Base-by-base conservation (phyloP, 306 rosid species). In the Rosa multiflora region DNA sequence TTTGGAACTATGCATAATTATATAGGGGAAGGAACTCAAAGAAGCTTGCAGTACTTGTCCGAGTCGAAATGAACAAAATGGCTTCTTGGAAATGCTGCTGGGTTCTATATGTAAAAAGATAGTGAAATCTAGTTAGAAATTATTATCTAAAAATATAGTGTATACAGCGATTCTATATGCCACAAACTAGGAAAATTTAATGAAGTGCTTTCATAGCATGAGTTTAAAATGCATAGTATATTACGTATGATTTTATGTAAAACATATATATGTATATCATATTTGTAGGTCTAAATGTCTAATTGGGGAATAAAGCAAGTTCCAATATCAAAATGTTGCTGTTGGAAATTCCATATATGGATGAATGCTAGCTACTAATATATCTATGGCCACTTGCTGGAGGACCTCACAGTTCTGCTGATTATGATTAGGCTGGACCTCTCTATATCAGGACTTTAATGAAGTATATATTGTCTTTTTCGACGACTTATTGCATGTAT, bases 31-130 rank as follows among this genome's bases (percentile, higher is more conserved):
- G n/a, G 69, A 63, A 63, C 69, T 32, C 42, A 32, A 32, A 32
- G 43, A 35, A 15, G 69, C 44, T 37, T 70, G 66, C 6, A 37
- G 8, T 42, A 51, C 13, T 64, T 77, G 85, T 72, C 71, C 8
- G n/a, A 5, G 40, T 56, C 85, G 85, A 78, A 55, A 78, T 47
- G 26, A 67, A 46, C 72, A 74, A 78, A 66, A 18, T 35, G 66
- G 37, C 58, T 44, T 18, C 17, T 21, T 73, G 11, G 37, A 72
- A 20, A 63, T 79, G 37, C 48, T 49, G 49, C 47, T 46, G 67
- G 66, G 26, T 47, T 67, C 29, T 20, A 5, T 8, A 17, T 37
- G 13, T 14, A 37, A 17, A 35, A 29, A 12, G 42, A 35, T 23
- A 6, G 14, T 4, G 6, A 5, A 6, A 26, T 10, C 5, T 37